Evolutionary conservation across 1,284 basidiomycete genomes (phyloP).

Genomic region (Trichosporon faecale): DNA sequence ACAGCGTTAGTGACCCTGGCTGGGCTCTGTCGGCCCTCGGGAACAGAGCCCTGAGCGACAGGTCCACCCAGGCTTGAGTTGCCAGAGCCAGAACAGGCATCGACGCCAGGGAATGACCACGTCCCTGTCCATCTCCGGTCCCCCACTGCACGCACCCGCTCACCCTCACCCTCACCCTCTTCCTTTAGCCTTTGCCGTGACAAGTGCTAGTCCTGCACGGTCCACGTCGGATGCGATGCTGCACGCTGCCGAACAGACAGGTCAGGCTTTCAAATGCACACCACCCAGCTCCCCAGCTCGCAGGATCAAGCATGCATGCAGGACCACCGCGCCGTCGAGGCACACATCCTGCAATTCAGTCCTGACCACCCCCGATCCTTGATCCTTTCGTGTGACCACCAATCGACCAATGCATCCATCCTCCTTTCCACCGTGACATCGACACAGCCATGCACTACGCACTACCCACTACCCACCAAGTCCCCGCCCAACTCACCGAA

Average conservation of each 20-base stretch:
- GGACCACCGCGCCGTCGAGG: background rate
- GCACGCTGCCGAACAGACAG: too few species aligned
- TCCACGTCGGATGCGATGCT: too few species aligned
- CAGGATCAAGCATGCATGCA: background rate
- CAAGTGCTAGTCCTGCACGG: too few species aligned
- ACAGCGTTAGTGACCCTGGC: background rate
- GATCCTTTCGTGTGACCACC: too few species aligned
- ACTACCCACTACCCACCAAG: background rate
- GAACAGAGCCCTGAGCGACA: background rate
- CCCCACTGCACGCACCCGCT: too few species aligned
- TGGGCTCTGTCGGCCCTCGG: conserved; percentile 1
- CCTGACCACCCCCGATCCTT: too few species aligned
- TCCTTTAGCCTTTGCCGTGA: too few species aligned
- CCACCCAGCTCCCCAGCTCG: too few species aligned
- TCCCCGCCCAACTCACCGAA: background rate
- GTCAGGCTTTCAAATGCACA: too few species aligned
- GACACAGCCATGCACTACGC: background rate
- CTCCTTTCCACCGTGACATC: background rate
- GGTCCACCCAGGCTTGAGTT: background rate
- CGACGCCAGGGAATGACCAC: background rate
- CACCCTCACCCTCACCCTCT: too few species aligned
- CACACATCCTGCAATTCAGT: background rate
- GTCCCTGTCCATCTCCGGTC: too few species aligned
- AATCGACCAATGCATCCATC: too few species aligned
- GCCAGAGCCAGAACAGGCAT: background rate